Base-by-base conservation (phyloP, 73 alveolate genomes). In the Paramecium biaurelia region DNA sequence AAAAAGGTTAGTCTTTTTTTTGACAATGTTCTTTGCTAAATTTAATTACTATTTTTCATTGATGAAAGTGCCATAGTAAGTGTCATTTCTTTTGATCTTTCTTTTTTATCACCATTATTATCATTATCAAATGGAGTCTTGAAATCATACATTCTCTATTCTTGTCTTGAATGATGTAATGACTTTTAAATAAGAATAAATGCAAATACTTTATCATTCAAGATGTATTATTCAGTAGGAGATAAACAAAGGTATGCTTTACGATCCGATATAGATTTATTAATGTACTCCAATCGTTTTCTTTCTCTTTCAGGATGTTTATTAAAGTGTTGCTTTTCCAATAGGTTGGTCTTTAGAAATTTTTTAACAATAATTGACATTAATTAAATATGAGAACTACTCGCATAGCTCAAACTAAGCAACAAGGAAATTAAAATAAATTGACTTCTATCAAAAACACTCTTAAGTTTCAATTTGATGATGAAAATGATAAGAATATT, bases 381-480 rank as follows among this genome's bases (percentile, higher is more conserved):
- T 74, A 37, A 74, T 34, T 21, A 11, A 74, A 41, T 34, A 79
- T 79, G 90, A 79, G 90, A 45, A 79, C 90, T 10, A 79, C 90
- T 43, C 35, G 90, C 11, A 24, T 79, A 10, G 45, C 42, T 14
- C 21, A 79, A 53, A 53, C 68, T 53, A 53, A 45, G 26, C 37
- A 79, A 21, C 45, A 43, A 38, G 47, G 47, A 2, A 79, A 23
- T 18, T 7, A 79, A 21, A 23, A 72, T 21, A 53, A 53, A 18
- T 53, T 53, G 30, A 53, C 68, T 21, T 72, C 86, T 1, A 79
- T 43, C 30, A 43, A 47, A 41, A 79, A 79, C 32, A 79, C 74
- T 23, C 24, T 79, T 5, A 79, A 72, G 45, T 72, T 72, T 79
- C 42, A 79, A 47, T 79, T 79, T 18, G 90, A 79, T 7, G 90